Evolutionary conservation across 2,329 filamentous ascomycete species (phyloP).

Genomic region (Calonectria leucothoes): DNA sequence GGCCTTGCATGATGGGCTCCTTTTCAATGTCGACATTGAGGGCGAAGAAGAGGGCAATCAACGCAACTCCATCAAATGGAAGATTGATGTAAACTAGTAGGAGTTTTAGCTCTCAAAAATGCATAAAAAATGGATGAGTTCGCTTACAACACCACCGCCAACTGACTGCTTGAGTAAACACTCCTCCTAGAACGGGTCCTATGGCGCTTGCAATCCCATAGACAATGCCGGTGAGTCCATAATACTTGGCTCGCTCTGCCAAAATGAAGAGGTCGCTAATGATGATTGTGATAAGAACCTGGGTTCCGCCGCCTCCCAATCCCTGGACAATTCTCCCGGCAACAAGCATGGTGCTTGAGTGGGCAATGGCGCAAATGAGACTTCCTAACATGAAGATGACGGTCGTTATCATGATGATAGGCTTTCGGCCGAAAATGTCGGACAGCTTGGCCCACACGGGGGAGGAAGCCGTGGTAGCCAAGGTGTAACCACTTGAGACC

Average conservation of each 20-base stretch:
- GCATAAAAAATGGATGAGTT: background rate
- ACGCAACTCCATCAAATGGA: conserved; percentile 56
- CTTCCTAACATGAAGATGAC: conserved; percentile 64
- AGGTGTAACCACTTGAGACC: conserved; percentile 41
- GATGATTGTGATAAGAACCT: conserved; percentile 37
- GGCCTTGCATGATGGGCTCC: conserved; percentile 69
- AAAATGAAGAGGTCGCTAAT: conserved; percentile 66
- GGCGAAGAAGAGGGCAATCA: conserved; percentile 66
- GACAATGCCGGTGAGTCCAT: conserved; percentile 61
- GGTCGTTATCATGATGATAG: conserved; percentile 52
- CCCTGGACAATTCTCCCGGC: conserved; percentile 49
- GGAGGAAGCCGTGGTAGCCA: conserved; percentile 37
- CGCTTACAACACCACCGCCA: conserved; percentile 72
- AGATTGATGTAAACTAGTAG: conserved; percentile 68
- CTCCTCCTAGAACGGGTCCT: conserved; percentile 74
- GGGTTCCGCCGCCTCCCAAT: conserved; percentile 36
- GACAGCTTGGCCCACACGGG: conserved; percentile 57
- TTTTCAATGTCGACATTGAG: conserved; percentile 76
- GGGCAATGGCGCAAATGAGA: conserved; percentile 62
- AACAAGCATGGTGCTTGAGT: conserved; percentile 59
- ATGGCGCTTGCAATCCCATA: conserved; percentile 75
- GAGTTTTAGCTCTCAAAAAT: accelerated
- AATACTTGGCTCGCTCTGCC: conserved; percentile 61
- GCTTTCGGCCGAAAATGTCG: conserved; percentile 63
- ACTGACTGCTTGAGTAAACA: conserved; percentile 69